These are phyloP conservation scores for Rhodofomes roseus DNA, from an alignment of 1,284 basidiomycete species.

Conservation along the genomic window DNA sequence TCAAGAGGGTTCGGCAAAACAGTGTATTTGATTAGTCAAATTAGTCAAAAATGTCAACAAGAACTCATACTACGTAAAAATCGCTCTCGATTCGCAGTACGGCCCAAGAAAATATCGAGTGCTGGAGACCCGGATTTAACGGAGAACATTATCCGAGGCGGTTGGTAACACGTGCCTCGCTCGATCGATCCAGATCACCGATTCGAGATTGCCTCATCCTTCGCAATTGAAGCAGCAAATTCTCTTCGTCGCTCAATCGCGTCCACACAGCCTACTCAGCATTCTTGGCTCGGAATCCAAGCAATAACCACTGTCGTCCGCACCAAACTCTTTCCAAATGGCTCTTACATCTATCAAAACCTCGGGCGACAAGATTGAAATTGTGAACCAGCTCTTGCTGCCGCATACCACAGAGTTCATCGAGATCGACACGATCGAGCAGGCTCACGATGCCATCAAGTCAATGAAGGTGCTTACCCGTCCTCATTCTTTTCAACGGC, in stretches of 20 bases:
- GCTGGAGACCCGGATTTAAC: no score
- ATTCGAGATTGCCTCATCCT: not conserved
- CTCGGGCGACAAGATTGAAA: slow-evolving; percentile 67
- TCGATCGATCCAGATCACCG: not conserved
- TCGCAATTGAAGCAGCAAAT: not conserved
- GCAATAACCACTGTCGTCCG: no score
- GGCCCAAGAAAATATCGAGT: no score
- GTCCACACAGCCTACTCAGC: not conserved
- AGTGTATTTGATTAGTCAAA: no score
- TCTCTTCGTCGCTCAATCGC: not conserved
- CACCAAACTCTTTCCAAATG: not conserved
- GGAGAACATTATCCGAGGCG: not conserved
- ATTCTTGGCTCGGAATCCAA: no score
- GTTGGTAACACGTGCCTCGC: not conserved
- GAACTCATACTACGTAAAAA: no score
- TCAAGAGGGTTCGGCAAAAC: no score
- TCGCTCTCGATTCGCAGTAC: no score
- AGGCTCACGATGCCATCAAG: slow-evolving; percentile 90
- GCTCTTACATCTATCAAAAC: slow-evolving; percentile 62
- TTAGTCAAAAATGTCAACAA: no score
- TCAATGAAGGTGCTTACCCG: slow-evolving; percentile 71
- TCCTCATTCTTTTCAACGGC: not conserved
- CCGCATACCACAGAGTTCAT: slow-evolving; percentile 80
- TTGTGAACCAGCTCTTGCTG: slow-evolving; percentile 82
- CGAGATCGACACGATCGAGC: slow-evolving; percentile 65